Base-by-base conservation (phyloP, 495 filamentous ascomycete genomes). In the Penicillium canariense region DNA sequence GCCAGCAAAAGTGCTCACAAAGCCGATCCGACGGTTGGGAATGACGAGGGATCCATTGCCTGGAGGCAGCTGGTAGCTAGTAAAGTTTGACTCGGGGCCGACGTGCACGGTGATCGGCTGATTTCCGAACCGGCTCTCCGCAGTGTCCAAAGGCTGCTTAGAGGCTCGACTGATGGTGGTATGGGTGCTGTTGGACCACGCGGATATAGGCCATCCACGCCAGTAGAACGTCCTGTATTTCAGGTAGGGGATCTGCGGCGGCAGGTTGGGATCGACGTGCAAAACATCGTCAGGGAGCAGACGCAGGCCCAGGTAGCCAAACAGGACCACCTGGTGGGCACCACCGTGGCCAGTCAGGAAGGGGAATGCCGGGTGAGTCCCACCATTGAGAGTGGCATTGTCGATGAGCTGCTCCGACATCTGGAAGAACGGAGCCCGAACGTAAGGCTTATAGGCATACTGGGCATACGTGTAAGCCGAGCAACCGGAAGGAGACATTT, bases 351-450 rank as follows among this genome's bases (percentile, higher is more conserved):
- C 84, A 26, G 84, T 87, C n/a, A 87, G 66, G 74, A 87, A 87
- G 0, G 84, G 84, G 61, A 72, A 87, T 1, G 84, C 84, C 0
- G 84, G 84, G 51, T 85, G 81, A 2, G 82, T 86, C 43, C 83
- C 84, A 15, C 84, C 89, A 58, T 91, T 91, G 14, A 69, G 61
- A 36, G 68, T 73, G 49, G 77, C 77, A 59, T 89, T 73, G 59
- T 92, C 88, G 28, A 82, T 65, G 34, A 88, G 75, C 60, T 92
- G 88, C 61, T 92, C 88, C 0, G 86, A 81, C 43, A 82, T 65
- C 43, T 81, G 78, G 63, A 73, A 82, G 67, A 78, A 82, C 1
- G 79, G 79, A 0, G 70, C 70, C 0, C 79, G 70, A 0, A 69
- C 61, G 51, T 82, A 82, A 5, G 79, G 79, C 28, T 80, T 75